phyloP scores from a whole-genome alignment of 2,329 filamentous ascomycete genomes.

The Zymoseptoria pseudotritici region DNA sequence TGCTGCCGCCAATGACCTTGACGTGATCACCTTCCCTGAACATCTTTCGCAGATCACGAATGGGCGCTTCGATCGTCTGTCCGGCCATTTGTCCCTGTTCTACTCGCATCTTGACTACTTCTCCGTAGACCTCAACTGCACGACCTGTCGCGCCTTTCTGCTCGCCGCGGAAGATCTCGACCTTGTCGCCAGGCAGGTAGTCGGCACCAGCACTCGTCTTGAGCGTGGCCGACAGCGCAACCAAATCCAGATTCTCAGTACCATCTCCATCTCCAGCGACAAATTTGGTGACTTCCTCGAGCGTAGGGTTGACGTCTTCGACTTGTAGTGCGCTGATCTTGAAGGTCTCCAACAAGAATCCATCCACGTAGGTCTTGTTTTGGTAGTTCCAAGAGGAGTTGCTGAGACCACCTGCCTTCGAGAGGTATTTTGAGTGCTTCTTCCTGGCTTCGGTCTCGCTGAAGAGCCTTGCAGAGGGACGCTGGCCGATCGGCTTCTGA shows the following conservation, averaged over 20 bases:
- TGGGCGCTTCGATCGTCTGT: slow-evolving; percentile 83
- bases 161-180: slow-evolving; percentile 92
- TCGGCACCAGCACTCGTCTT: slow-evolving; percentile 76
- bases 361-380: slow-evolving; percentile 83
- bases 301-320: slow-evolving; percentile 82
- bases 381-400: slow-evolving; percentile 75
- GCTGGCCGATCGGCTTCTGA: slow-evolving; percentile 42
- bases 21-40: slow-evolving; percentile 94
- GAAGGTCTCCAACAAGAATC: slow-evolving; percentile 89
- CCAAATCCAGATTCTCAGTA: slow-evolving; percentile 85
- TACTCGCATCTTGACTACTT: slow-evolving; percentile 85
- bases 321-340: slow-evolving; percentile 80
- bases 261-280: slow-evolving; percentile 83
- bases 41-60: slow-evolving; percentile 83
- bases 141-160: slow-evolving; percentile 85
- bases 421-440: slow-evolving; percentile 61
- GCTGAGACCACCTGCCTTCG: slow-evolving; percentile 39
- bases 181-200: slow-evolving; percentile 88
- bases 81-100: slow-evolving; percentile 74
- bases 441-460: slow-evolving; percentile 90
- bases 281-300: slow-evolving; percentile 95
- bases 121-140: slow-evolving; percentile 76
- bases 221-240: slow-evolving; percentile 80
- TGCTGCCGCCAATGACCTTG: slow-evolving; percentile 94
- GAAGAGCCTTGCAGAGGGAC: slow-evolving; percentile 83